phyloP scores from a whole-genome alignment of 2,329 filamentous ascomycete genomes.

The Diaporthe vexans region DNA sequence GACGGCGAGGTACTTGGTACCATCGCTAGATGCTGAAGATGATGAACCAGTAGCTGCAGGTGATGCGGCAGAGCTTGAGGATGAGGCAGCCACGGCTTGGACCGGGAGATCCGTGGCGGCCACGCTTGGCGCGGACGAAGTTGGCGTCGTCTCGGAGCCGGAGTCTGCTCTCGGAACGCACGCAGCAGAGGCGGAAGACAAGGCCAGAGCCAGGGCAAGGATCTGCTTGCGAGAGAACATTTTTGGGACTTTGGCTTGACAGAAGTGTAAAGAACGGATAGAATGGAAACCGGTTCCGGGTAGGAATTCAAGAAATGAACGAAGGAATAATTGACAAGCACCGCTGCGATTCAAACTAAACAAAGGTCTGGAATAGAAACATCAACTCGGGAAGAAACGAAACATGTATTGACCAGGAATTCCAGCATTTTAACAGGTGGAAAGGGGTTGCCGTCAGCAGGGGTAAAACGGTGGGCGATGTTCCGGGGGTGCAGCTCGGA shows the following conservation, averaged over 20 bases:
- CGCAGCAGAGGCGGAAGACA: conserved; percentile 36
- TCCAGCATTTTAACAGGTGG: conserved; percentile 29
- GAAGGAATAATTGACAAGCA: neutral
- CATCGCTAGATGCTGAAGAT: conserved; percentile 20
- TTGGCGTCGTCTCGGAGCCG: conserved; percentile 18
- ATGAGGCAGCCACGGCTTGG: conserved; percentile 9
- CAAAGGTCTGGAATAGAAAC: conserved; percentile 17
- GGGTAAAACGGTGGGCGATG: conserved; percentile 11
- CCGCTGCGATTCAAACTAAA: conserved; percentile 18
- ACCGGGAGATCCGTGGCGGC: conserved; percentile 9
- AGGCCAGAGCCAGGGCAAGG: conserved; percentile 28
- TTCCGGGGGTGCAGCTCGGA: conserved; percentile 15
- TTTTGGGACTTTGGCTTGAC: neutral
- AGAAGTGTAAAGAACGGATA: conserved; percentile 11
- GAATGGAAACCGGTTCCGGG: conserved; percentile 33
- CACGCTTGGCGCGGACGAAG: neutral
- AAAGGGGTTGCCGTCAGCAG: conserved; percentile 17
- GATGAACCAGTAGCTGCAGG: conserved; percentile 21
- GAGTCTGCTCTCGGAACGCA: conserved; percentile 33
- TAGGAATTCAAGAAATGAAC: neutral
- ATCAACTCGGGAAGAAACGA: conserved; percentile 2
- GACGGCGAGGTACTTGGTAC: conserved; percentile 40
- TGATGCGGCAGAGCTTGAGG: conserved; percentile 16
- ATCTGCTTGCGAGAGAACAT: conserved; percentile 39
- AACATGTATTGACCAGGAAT: conserved; percentile 19